A percentile compares a stretch with the other conserved stretches of the same genome.
phyloP scores from a whole-genome alignment of 345 rosid genomes.

The Salix brachista region DNA sequence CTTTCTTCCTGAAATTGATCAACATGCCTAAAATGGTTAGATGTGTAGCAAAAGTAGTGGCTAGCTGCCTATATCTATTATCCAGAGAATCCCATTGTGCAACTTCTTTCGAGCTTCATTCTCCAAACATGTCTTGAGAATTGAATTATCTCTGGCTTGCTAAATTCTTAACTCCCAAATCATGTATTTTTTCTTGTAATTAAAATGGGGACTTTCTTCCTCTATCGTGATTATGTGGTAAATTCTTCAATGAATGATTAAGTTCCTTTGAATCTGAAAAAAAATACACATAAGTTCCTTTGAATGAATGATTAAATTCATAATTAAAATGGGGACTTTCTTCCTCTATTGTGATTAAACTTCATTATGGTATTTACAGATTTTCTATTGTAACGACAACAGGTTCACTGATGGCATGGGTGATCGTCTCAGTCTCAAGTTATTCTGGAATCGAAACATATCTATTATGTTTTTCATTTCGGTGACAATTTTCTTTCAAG shows the following conservation, averaged over 20 bases:
- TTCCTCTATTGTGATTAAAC: too few relatives aligned
- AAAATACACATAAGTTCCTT: too few relatives aligned
- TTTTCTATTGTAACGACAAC: neutral
- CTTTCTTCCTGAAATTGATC: neutral
- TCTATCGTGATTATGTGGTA: too few relatives aligned
- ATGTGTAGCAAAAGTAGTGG: neutral
- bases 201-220: too few relatives aligned
- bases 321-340: too few relatives aligned
- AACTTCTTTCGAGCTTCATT: neutral
- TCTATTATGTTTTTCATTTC: neutral
- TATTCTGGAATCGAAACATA: neutral
- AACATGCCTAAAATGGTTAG: neutral
- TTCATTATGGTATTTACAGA: neutral
- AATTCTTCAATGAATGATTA: too few relatives aligned
- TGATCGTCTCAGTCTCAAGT: neutral
- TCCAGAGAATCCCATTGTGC: neutral
- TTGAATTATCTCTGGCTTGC: too few relatives aligned
- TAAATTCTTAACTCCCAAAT: too few relatives aligned
- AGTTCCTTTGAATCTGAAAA: too few relatives aligned
- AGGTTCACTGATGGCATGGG: neutral
- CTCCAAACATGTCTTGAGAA: neutral
- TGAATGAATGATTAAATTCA: too few relatives aligned
- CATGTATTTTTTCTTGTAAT: too few relatives aligned
- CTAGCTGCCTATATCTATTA: too few relatives aligned
- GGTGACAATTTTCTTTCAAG: neutral